Evolutionary conservation across 2,329 filamentous ascomycete genomes (phyloP), one percentile per base, ranked within the genome.

Genomic region (Pseudogymnoascus sp.): DNA sequence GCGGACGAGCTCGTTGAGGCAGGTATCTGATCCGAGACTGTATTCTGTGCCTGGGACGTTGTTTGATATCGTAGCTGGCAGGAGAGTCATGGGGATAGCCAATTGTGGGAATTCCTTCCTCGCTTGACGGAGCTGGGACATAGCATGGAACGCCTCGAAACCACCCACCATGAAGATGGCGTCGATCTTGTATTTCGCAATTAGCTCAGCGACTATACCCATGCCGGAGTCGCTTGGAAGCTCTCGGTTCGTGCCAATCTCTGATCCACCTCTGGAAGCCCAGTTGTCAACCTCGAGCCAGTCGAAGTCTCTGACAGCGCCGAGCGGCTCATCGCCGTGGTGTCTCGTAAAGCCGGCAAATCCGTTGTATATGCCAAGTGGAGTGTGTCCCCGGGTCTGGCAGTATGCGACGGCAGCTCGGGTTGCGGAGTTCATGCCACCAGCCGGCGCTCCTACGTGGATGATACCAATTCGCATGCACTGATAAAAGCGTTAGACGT

Each of bases 31-130:
- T 48, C 95, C 95, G 54, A 99, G 85, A 1, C 92, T 97, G 80
- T 97, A 98, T 77, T 99, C 95, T 0, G 93, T 96, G 41, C 95
- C 95, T 0, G 95, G 95, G 4, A 99, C 95, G 75, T 99, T 99
- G 82, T 99, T 99, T 69, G 92, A 96, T 70, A 99, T 93, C 8
- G 95, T 99, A n/a, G 95, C 95, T 0, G 95, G 95, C 25, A 99
- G 82, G 45, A 97, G 83, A 62, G 89, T 85, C 82, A 98, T 91
- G 19, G 95, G 95, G 68, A 99, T 97, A 76, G 91, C 92, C 74
- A 99, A 90, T 1, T 90, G 88, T 10, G 90, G 87, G 77, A 90
- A 96, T 66, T 90, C 78, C 37, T 86, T 83, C 64, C 92, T 84
- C 13, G 89, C 92, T 78, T 90, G 86, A 69, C 93, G 88, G 66